A percentile compares a stretch with the other conserved stretches of the same genome.
phyloP scores from a whole-genome alignment of 116 monocot genomes.

The Thalassia testudinum region DNA sequence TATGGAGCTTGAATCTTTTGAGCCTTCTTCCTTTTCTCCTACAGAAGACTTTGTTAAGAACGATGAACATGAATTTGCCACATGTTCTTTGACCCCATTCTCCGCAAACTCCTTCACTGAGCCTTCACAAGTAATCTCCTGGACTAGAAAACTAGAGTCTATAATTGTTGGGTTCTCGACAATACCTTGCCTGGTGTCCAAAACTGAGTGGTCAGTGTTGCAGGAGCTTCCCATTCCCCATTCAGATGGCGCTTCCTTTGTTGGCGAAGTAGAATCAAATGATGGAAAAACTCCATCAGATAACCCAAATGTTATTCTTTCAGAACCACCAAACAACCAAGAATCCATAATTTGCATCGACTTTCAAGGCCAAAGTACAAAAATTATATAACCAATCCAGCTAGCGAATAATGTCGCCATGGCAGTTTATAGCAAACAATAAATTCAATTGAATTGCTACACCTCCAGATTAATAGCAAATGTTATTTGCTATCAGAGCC shows the following conservation, averaged over 20 bases:
- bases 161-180: not conserved
- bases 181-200: not conserved
- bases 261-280: not conserved
- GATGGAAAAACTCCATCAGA: constrained; percentile 5
- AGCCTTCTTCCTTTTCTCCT: constrained; percentile 3
- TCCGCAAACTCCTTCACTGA: not conserved
- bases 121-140: not conserved
- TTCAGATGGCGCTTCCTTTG: not conserved
- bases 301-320: not conserved
- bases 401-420: too few species aligned
- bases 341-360: constrained; percentile 3
- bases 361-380: too few species aligned
- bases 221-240: not conserved
- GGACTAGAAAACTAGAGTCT: not conserved
- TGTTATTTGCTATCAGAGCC: too few species aligned
- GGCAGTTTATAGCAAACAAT: too few species aligned
- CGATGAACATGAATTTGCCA: not conserved
- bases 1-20: not conserved
- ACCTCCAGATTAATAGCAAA: too few species aligned
- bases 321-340: not conserved
- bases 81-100: not conserved
- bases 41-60: not conserved
- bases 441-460: too few species aligned
- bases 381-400: too few species aligned
- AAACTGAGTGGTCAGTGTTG: not conserved